Evolutionary conservation across 2,329 filamentous ascomycete genomes (phyloP).

Genomic region (Aspergillus amoenus): DNA sequence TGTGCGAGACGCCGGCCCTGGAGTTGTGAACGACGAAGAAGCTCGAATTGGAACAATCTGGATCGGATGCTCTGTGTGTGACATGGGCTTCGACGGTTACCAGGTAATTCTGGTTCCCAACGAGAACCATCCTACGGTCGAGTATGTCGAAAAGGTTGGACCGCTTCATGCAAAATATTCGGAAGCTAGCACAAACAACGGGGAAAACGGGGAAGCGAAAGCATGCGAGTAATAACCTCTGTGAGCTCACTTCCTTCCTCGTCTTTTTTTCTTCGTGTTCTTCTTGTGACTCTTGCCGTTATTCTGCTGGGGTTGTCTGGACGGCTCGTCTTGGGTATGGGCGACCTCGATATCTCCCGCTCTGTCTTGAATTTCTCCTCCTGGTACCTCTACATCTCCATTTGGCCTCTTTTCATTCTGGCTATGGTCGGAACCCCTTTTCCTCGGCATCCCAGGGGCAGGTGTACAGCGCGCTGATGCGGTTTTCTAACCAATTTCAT

Average conservation of each 20-base stretch:
- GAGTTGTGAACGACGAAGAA: not conserved
- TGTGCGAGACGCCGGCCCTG: not conserved
- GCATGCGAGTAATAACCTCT: not conserved
- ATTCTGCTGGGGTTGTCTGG: not conserved
- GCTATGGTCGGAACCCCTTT: not conserved
- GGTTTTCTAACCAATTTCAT: not conserved
- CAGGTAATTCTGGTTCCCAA: not conserved
- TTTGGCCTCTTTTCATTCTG: not conserved
- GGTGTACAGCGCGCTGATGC: not conserved
- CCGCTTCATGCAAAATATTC: not conserved
- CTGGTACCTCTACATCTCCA: not conserved
- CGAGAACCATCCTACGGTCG: not conserved
- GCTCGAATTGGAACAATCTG: not conserved
- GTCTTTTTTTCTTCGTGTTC: not conserved
- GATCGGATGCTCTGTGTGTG: not conserved
- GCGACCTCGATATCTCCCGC: not conserved
- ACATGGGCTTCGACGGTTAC: not conserved
- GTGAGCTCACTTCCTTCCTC: not conserved
- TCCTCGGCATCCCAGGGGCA: not conserved
- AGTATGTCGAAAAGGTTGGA: slow-evolving; percentile 2
- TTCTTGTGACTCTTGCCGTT: not conserved
- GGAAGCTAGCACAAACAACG: too few relatives aligned
- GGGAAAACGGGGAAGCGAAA: not conserved
- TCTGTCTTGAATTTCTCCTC: not conserved
- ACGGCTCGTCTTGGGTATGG: not conserved